Conservation (phyloP, 2,329 filamentous ascomycete species). For the Clathrospora elynae region DNA sequence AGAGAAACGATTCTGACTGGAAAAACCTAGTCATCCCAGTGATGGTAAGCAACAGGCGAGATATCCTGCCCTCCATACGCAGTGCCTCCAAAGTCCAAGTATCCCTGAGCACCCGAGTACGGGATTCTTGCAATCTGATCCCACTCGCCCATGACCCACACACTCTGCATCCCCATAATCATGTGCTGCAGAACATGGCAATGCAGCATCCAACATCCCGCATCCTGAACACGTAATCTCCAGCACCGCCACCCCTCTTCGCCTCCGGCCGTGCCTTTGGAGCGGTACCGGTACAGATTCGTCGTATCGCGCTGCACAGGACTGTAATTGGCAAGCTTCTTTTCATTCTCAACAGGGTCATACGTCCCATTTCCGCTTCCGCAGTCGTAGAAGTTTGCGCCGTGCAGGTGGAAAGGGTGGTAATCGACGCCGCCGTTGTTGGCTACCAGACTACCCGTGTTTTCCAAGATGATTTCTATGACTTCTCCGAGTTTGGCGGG, state of each 20-base stretch:
- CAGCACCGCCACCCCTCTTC: slow-evolving; percentile 65
- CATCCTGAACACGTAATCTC: slow-evolving; percentile 58
- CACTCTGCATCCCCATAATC: slow-evolving; percentile 59
- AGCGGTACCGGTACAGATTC: slow-evolving; percentile 61
- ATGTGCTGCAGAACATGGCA: slow-evolving; percentile 65
- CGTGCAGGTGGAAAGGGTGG: slow-evolving; percentile 63
- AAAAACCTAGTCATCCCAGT: slow-evolving; percentile 13
- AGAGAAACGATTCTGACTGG: too few relatives aligned
- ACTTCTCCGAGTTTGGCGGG: slow-evolving; percentile 63
- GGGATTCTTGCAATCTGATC: slow-evolving; percentile 47
- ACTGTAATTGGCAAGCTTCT: slow-evolving; percentile 40
- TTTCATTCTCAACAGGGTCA: slow-evolving; percentile 57
- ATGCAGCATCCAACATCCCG: slow-evolving; percentile 67
- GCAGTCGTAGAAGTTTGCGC: slow-evolving; percentile 60
- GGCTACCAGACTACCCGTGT: slow-evolving; percentile 29
- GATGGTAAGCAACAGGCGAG: slow-evolving; percentile 16
- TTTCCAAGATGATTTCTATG: slow-evolving; percentile 59
- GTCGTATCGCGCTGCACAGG: slow-evolving; percentile 57
- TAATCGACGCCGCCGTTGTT: slow-evolving; percentile 32
- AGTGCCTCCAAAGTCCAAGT: slow-evolving; percentile 52
- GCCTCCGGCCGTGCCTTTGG: slow-evolving; percentile 48
- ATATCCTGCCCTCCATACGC: slow-evolving; percentile 46
- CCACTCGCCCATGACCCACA: slow-evolving; percentile 54
- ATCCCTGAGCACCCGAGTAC: slow-evolving; percentile 48
- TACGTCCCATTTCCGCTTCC: slow-evolving; percentile 61